Conservation (phyloP, 805 yeast genomes). For the Lachancea dasiensis region DNA sequence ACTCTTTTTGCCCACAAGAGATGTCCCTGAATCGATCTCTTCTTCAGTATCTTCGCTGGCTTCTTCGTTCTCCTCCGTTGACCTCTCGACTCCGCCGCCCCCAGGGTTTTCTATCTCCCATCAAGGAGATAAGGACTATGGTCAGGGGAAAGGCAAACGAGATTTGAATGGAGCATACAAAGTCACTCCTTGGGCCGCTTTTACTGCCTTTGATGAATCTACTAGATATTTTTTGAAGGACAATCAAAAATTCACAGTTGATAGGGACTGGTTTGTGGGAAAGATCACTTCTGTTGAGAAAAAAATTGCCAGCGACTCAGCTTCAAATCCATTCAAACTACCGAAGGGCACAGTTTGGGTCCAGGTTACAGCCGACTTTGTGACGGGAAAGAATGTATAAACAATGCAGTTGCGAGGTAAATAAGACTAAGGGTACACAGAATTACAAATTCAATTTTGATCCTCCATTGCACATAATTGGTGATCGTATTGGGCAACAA, state of each 20-base stretch:
- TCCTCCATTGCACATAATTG: no score
- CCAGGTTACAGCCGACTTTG: conserved; percentile 45
- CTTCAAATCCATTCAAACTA: conserved; percentile 60
- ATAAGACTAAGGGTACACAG: neutral
- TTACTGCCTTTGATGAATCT: conserved; percentile 67
- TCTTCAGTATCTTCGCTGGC: conserved; percentile 25
- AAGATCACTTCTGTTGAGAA: conserved; percentile 54
- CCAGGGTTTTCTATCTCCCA: conserved; percentile 14
- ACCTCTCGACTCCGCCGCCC: conserved; percentile 30
- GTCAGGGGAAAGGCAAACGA: conserved; percentile 12
- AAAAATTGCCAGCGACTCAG: conserved; percentile 39
- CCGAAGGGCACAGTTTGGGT: conserved; percentile 61
- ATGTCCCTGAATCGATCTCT: conserved; percentile 25
- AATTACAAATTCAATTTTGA: no score
- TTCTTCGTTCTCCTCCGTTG: conserved; percentile 33
- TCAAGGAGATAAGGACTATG: conserved; percentile 13
- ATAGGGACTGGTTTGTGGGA: conserved; percentile 81
- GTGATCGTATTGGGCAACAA: no score
- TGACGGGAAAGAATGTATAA: conserved; percentile 5
- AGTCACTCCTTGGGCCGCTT: conserved; percentile 84
- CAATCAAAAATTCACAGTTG: conserved; percentile 32
- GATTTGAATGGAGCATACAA: conserved; percentile 14
- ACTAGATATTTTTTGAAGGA: conserved; percentile 73
- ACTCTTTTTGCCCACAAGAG: conserved; percentile 73
- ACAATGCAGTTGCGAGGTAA: neutral